These are phyloP conservation scores for Heterobasidion parviporum DNA, from an alignment of 1,284 basidiomycete genomes.

Conservation along the genomic window DNA sequence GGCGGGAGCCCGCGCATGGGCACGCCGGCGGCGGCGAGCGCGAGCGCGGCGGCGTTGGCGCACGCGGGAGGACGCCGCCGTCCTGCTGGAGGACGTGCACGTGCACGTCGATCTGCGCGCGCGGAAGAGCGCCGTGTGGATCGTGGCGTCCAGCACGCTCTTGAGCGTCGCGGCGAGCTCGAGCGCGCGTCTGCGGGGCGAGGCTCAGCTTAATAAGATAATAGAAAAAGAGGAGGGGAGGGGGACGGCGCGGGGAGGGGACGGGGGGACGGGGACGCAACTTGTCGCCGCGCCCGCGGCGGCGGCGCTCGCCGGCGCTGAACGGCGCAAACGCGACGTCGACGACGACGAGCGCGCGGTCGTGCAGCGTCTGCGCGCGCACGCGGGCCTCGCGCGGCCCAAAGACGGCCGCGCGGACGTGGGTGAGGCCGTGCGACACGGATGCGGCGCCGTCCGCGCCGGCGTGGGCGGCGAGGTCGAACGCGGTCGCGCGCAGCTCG, in stretches of 20 bases:
- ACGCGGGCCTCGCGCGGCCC: constrained; percentile 86
- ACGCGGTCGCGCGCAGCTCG: constrained; percentile 79
- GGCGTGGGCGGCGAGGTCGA: constrained; percentile 73
- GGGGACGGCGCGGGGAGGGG: not conserved
- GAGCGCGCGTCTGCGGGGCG: constrained; percentile 63
- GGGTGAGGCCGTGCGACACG: constrained; percentile 86
- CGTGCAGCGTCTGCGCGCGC: constrained; percentile 68
- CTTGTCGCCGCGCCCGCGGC: constrained; percentile 81
- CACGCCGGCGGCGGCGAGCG: constrained; percentile 86
- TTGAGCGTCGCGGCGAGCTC: constrained; percentile 86
- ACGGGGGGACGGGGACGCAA: constrained; percentile 34
- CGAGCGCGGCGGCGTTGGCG: constrained; percentile 92
- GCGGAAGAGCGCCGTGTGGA: constrained; percentile 86
- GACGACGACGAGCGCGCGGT: constrained; percentile 80
- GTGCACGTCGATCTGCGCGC: constrained; percentile 90
- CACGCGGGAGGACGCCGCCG: constrained; percentile 87
- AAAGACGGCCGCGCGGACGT: constrained; percentile 81
- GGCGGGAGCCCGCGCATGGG: constrained; percentile 88
- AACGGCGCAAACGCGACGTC: constrained; percentile 83
- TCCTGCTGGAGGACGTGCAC: constrained; percentile 92
- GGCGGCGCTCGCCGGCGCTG: constrained; percentile 74
- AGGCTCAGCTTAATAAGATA: not conserved
- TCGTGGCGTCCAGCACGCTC: constrained; percentile 92
- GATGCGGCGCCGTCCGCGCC: constrained; percentile 85
- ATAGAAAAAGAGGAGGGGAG: not conserved